Evolutionary conservation across 106 monocot species (phyloP).

Genomic region (Allium sativum): DNA sequence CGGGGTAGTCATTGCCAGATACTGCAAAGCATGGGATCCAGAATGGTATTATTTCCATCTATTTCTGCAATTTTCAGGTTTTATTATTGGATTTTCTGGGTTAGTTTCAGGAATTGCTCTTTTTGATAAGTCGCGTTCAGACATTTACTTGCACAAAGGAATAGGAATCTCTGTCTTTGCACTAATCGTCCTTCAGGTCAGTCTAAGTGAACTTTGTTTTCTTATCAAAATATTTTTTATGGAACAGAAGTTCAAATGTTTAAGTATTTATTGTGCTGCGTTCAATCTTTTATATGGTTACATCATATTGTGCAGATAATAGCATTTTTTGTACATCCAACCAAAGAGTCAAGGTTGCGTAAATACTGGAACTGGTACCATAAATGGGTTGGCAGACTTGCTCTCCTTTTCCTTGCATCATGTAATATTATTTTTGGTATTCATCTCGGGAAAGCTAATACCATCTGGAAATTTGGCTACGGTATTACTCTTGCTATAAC

Average conservation of each 20-base stretch:
- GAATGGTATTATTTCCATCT: constrained; percentile 71
- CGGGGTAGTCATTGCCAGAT: constrained; percentile 71
- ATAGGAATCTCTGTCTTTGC: constrained; percentile 74
- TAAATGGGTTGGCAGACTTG: constrained; percentile 51
- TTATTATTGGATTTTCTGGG: constrained; percentile 56
- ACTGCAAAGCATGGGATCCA: constrained; percentile 61
- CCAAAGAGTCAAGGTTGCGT: constrained; percentile 49
- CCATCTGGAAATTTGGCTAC: constrained; percentile 73
- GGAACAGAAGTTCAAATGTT: no score
- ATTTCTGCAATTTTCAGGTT: constrained; percentile 57
- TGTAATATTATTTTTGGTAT: constrained; percentile 75
- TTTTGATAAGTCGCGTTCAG: constrained; percentile 53
- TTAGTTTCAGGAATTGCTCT: constrained; percentile 60
- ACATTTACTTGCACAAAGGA: constrained; percentile 55
- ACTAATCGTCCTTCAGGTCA: constrained; percentile 78
- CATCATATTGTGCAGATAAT: constrained; percentile 26
- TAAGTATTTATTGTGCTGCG: no score
- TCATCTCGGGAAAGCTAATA: constrained; percentile 47
- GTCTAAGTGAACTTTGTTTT: no score
- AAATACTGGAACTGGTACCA: constrained; percentile 82
- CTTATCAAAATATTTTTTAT: no score
- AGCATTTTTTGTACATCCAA: constrained; percentile 46
- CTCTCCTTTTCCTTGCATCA: constrained; percentile 55
- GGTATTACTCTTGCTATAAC: constrained; percentile 48
- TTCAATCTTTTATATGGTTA: no score